Conservation (phyloP, 2,329 filamentous ascomycete species). For the Colletotrichum viniferum region DNA sequence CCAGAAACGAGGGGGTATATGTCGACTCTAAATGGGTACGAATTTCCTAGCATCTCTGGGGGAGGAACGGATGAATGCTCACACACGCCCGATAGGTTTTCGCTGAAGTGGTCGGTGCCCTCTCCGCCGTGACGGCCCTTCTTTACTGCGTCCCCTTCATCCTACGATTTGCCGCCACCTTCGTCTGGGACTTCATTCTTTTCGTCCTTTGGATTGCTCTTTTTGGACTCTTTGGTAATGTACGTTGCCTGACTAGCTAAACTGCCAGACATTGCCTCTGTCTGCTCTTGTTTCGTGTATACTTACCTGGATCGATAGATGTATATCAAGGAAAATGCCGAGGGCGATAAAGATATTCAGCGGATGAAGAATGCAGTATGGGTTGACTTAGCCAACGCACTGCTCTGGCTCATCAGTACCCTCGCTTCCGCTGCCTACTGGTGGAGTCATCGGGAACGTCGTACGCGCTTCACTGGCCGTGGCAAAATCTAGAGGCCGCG, state of each 20-base stretch:
- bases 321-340: slow-evolving; percentile 73
- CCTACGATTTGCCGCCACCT: slow-evolving; percentile 56
- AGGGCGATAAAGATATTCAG: slow-evolving; percentile 66
- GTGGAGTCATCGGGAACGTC: slow-evolving; percentile 57
- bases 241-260: slow-evolving; percentile 26
- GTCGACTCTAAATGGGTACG: slow-evolving; percentile 74
- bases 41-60: background rate
- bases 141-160: slow-evolving; percentile 71
- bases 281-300: background rate
- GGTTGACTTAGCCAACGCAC: slow-evolving; percentile 76
- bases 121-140: slow-evolving; percentile 68
- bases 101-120: slow-evolving; percentile 70
- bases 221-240: slow-evolving; percentile 82
- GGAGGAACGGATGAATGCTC: background rate
- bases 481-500: slow-evolving; percentile 49
- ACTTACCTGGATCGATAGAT: slow-evolving; percentile 42
- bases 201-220: slow-evolving; percentile 81
- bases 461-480: slow-evolving; percentile 63
- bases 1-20: slow-evolving; percentile 52
- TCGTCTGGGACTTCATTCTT: slow-evolving; percentile 73
- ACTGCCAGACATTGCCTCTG: background rate
- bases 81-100: slow-evolving; percentile 55
- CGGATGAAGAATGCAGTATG: slow-evolving; percentile 89
- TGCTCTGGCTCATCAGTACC: slow-evolving; percentile 76
- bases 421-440: slow-evolving; percentile 62